phyloP scores from a whole-genome alignment of 2,329 filamentous ascomycete genomes.

The Thermothelomyces thermophilus region DNA sequence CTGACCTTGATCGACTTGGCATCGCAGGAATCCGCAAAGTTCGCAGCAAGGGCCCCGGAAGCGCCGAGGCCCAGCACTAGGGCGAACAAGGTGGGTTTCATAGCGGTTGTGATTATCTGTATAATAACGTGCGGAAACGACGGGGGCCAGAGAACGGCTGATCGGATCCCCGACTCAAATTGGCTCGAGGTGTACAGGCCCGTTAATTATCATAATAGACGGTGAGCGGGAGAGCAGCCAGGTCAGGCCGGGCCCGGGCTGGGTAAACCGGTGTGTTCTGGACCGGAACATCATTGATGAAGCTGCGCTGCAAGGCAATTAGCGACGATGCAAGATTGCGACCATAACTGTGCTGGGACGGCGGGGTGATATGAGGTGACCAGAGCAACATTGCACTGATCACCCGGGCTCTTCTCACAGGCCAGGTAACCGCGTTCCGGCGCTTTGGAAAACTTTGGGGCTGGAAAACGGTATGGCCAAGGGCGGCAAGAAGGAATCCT shows the following conservation, averaged over 20 bases:
- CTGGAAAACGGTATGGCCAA: too few relatives aligned
- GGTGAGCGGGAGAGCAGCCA: not conserved
- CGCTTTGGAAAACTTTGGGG: not conserved
- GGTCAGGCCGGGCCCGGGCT: not conserved
- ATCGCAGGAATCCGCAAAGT: constrained; percentile 21
- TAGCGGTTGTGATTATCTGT: too few relatives aligned
- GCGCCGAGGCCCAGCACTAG: constrained; percentile 3
- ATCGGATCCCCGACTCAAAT: not conserved
- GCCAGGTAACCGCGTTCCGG: constrained; percentile 2
- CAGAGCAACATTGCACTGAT: not conserved
- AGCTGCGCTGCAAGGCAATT: not conserved
- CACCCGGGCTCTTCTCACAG: not conserved
- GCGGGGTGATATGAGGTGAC: not conserved
- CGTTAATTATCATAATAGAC: constrained; percentile 1
- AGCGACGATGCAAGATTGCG: constrained; percentile 4
- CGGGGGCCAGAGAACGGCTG: not conserved
- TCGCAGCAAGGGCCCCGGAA: constrained; percentile 4
- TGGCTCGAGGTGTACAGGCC: not conserved
- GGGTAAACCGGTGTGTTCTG: not conserved
- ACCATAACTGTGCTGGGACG: not conserved
- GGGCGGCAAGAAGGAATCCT: too few relatives aligned
- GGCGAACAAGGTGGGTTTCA: not conserved
- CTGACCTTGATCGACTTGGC: constrained; percentile 18
- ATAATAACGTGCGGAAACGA: too few relatives aligned
- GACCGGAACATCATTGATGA: not conserved